Percentiles rank a stretch among this genome's conserved stretches.
Evolutionary conservation across 2,329 filamentous ascomycete genomes (phyloP).

Genomic region (Microsporum canis): DNA sequence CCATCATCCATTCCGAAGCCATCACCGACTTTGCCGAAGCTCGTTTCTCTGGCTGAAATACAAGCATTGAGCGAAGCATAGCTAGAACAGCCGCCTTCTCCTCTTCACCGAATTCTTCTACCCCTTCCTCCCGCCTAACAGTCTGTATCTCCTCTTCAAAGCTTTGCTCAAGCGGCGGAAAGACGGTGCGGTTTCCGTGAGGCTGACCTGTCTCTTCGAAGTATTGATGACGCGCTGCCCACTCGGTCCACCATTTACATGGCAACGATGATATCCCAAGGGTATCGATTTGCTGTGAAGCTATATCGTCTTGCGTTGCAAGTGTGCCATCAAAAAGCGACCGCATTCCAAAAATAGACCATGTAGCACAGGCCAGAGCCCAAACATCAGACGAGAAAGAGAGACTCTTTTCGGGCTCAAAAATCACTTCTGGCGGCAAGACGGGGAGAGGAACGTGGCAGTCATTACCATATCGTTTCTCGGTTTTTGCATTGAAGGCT

Average conservation of each 20-base stretch:
- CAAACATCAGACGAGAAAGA: conserved; percentile 21
- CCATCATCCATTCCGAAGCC: conserved; percentile 12
- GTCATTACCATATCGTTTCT: conserved; percentile 17
- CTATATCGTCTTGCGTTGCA: conserved; percentile 6
- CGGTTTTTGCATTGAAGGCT: conserved; percentile 18
- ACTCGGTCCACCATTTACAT: conserved; percentile 14
- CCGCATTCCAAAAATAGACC: conserved; percentile 22
- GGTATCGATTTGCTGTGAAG: conserved; percentile 13
- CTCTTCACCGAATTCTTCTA: conserved; percentile 10
- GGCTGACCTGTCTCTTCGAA: conserved; percentile 13
- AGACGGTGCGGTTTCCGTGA: conserved; percentile 11
- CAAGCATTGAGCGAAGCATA: conserved; percentile 13
- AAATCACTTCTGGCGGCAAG: conserved; percentile 17
- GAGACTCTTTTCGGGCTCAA: conserved; percentile 15
- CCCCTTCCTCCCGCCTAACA: conserved; percentile 11
- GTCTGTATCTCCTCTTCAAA: conserved; percentile 16
- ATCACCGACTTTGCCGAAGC: conserved; percentile 8
- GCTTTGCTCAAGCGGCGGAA: conserved; percentile 12
- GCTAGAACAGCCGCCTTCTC: conserved; percentile 10
- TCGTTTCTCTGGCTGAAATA: conserved; percentile 8
- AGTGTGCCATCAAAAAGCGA: conserved; percentile 11
- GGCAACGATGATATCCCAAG: conserved; percentile 14
- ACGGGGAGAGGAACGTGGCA: conserved; percentile 16
- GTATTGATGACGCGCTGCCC: conserved; percentile 14
- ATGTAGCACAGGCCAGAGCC: conserved; percentile 20